A percentile compares a stretch with the other conserved stretches of the same genome.
Conservation (phyloP, 495 filamentous ascomycete species). For the Neurospora sp. region DNA sequence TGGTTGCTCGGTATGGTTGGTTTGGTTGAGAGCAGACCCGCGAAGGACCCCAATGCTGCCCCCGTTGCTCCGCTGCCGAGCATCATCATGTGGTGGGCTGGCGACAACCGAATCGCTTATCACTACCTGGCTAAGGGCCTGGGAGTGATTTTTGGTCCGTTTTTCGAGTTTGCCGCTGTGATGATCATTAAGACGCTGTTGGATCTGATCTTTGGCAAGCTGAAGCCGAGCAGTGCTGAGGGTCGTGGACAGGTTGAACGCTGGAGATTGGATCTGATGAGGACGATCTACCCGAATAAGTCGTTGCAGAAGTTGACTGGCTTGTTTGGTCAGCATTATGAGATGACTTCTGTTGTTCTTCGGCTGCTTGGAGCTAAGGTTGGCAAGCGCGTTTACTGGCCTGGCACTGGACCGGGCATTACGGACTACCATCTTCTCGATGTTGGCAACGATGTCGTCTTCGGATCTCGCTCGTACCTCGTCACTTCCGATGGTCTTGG, state of each 20-base stretch:
- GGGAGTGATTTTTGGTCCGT: conserved; percentile 23
- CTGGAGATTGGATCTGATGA: conserved; percentile 25
- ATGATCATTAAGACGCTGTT: conserved; percentile 5
- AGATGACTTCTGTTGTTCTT: conserved; percentile 30
- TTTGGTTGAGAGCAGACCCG: conserved; percentile 20
- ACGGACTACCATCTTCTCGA: conserved; percentile 37
- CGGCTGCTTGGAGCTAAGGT: conserved; percentile 33
- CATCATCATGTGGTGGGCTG: conserved; percentile 32
- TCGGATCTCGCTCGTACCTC: conserved; percentile 34
- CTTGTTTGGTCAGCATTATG: conserved; percentile 34
- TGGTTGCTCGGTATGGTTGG: conserved; percentile 33
- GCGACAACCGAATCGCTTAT: conserved; percentile 23
- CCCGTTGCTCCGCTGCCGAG: conserved; percentile 16
- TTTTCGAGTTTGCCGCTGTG: conserved; percentile 25
- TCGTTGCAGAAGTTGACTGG: conserved; percentile 23
- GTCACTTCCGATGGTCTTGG: conserved; percentile 35
- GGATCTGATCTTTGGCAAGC: conserved; percentile 22
- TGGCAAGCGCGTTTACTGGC: conserved; percentile 39
- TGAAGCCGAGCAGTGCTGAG: conserved; percentile 17
- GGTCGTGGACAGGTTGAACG: conserved; percentile 19
- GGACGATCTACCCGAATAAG: conserved; percentile 22
- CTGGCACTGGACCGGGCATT: conserved; percentile 34
- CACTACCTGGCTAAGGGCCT: conserved; percentile 30
- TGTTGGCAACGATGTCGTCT: conserved; percentile 37
- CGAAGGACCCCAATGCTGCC: neutral